phyloP scores from a whole-genome alignment of 2,329 filamentous ascomycete species.

The Elsinoe necatrix region DNA sequence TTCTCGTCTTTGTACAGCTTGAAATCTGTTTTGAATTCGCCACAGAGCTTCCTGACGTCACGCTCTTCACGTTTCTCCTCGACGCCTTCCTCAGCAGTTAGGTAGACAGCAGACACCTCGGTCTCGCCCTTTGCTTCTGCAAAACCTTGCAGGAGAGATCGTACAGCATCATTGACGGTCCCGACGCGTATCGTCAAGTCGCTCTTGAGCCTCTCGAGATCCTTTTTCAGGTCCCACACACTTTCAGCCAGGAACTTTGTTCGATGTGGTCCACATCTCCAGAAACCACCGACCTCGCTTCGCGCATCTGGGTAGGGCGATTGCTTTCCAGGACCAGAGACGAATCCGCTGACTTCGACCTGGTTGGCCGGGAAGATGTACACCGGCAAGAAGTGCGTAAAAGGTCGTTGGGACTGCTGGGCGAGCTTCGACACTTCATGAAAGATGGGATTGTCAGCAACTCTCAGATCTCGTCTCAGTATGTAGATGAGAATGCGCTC shows the following conservation, averaged over 20 bases:
- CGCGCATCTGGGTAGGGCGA: constrained; percentile 63
- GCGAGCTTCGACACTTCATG: constrained; percentile 45
- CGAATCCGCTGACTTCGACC: constrained; percentile 65
- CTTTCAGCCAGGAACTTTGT: constrained; percentile 64
- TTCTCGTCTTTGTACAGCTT: constrained; percentile 66
- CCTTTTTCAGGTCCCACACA: constrained; percentile 62
- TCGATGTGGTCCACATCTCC: constrained; percentile 65
- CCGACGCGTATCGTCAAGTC: constrained; percentile 59
- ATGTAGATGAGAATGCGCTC: constrained; percentile 57
- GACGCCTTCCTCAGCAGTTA: constrained; percentile 59
- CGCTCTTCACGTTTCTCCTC: constrained; percentile 62
- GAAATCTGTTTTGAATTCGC: constrained; percentile 49
- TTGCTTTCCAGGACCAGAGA: constrained; percentile 38
- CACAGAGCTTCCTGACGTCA: constrained; percentile 46
- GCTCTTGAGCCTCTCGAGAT: constrained; percentile 51
- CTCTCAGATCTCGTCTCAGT: constrained; percentile 62
- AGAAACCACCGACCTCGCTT: constrained; percentile 58
- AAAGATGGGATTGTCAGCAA: constrained; percentile 66
- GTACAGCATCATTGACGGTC: constrained; percentile 49
- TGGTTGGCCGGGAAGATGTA: constrained; percentile 63
- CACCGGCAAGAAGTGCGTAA: constrained; percentile 62
- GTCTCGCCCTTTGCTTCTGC: constrained; percentile 24
- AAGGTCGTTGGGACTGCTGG: constrained; percentile 38
- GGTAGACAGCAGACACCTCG: constrained; percentile 60
- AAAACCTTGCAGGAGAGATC: constrained; percentile 46